Evolutionary conservation across 2,329 filamentous ascomycete species (phyloP), one percentile per base, ranked within the genome.

Genomic region (Hypoxylon sp.): DNA sequence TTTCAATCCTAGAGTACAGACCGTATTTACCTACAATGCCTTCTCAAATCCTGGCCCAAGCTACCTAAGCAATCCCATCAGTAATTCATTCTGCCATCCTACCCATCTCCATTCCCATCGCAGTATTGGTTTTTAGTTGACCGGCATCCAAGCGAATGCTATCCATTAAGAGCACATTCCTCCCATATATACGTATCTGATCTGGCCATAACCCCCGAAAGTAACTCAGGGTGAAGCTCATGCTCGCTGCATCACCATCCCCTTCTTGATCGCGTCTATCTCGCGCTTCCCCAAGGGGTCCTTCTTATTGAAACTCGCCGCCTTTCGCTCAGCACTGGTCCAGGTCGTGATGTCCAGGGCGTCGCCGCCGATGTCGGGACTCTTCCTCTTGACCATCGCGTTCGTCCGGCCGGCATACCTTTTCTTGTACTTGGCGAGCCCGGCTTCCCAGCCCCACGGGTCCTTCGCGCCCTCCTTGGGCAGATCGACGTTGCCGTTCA

Each of bases 221-320:
- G 9, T 29, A n/a, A 10, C 26, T 21, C 21, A 20, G 21, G 11
- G 15, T 9, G 13, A 11, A 41, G 23, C n/a, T 63, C 33, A 63
- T 18, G 33, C 31, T 8, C 55, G 47, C 13, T 46, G 53, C 57
- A 76, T 55, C 1, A 77, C 52, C 63, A 71, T 24, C 2, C 76
- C 77, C 5, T 73, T 13, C 65, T 76, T 77, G n/a, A 79, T 56
- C 1, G 68, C 69, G 6, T 73, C 63, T 1, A 77, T 61, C 13
- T 70, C 67, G 13, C 69, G 60, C 65, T 67, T 70, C 2, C 43
- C 26, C 3, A 80, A 38, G 2, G 75, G 74, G 42, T 79, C 77
- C 57, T 74, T 77, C 1, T 68, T 63, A 4, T 66, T 26, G 33
- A 73, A 78, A 13, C 53, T 60, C 2, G 54, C 40, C 15, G 27